A percentile compares a stretch with the other conserved stretches of the same genome.
These are phyloP conservation scores for Hygrophoropsis aurantiaca DNA, from an alignment of 768 basidiomycete genomes.

Conservation along the genomic window DNA sequence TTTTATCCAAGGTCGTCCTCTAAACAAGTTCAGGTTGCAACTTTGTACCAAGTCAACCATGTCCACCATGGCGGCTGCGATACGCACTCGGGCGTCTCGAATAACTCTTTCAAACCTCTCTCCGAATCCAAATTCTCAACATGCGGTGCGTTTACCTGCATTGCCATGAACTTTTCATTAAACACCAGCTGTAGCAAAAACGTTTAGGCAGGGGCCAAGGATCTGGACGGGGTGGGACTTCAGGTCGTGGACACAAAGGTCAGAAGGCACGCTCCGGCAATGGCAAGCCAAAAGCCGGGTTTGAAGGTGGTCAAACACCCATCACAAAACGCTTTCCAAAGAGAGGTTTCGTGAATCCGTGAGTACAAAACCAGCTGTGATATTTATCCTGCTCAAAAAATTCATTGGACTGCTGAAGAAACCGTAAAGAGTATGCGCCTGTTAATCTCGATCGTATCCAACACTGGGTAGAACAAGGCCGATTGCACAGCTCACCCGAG, in stretches of 20 bases:
- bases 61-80: constrained; percentile 33
- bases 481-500: constrained; percentile 73
- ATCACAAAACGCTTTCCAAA: constrained; percentile 91
- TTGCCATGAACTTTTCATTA: neutral
- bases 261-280: constrained; percentile 91
- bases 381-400: neutral
- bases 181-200: constrained; percentile 74
- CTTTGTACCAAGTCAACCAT: too few relatives aligned
- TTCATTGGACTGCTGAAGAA: constrained; percentile 44
- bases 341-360: constrained; percentile 93
- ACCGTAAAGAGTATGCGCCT: constrained; percentile 72
- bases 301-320: constrained; percentile 97
- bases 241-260: constrained; percentile 93
- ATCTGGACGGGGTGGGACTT: constrained; percentile 87
- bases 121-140: constrained; percentile 69
- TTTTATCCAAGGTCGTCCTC: too few relatives aligned
- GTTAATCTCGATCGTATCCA: constrained; percentile 88
- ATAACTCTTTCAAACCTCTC: constrained; percentile 70
- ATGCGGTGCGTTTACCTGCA: constrained; percentile 48
- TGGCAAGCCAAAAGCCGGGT: constrained; percentile 77
- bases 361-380: constrained; percentile 29
- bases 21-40: too few relatives aligned
- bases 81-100: constrained; percentile 34
- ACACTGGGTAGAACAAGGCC: constrained; percentile 85
- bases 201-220: constrained; percentile 93